phyloP scores from a whole-genome alignment of 2,329 filamentous ascomycete genomes.

The Botryotinia globosa region DNA sequence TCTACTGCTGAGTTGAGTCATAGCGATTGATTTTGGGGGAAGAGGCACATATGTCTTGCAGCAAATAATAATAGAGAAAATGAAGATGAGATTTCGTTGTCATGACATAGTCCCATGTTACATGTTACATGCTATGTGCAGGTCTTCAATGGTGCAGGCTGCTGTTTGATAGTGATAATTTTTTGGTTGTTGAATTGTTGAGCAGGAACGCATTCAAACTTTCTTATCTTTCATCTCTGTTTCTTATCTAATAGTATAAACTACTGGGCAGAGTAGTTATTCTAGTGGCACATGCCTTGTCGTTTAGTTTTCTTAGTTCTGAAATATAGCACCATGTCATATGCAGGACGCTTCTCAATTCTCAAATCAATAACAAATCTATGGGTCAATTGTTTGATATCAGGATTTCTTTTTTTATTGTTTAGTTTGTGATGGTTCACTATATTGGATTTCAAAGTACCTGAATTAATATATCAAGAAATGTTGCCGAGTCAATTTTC shows the following conservation, averaged over 20 bases:
- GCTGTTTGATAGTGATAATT: not conserved
- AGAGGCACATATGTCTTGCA: not conserved
- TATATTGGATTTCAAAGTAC: not conserved
- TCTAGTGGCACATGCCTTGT: fast-evolving
- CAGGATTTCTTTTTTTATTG: not conserved
- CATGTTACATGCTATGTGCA: not conserved
- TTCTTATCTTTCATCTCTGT: not conserved
- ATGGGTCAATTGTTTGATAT: not conserved
- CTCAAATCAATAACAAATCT: not conserved
- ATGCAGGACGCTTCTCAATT: not conserved
- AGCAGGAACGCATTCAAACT: not conserved
- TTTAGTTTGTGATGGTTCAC: not conserved
- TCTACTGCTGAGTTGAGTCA: not conserved
- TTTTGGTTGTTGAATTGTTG: not conserved
- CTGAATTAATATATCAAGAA: not conserved
- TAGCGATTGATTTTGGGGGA: not conserved
- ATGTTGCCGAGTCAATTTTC: not conserved
- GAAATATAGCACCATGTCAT: not conserved
- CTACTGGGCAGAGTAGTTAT: not conserved
- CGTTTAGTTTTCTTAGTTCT: not conserved
- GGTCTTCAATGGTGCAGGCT: not conserved
- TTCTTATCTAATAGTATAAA: not conserved
- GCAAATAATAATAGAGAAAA: not conserved
- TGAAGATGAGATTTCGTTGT: not conserved
- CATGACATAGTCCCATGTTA: not conserved